Evolutionary conservation across 108 stramenopile genomes (phyloP).

Genomic region (Hondaea fermentalgiana): DNA sequence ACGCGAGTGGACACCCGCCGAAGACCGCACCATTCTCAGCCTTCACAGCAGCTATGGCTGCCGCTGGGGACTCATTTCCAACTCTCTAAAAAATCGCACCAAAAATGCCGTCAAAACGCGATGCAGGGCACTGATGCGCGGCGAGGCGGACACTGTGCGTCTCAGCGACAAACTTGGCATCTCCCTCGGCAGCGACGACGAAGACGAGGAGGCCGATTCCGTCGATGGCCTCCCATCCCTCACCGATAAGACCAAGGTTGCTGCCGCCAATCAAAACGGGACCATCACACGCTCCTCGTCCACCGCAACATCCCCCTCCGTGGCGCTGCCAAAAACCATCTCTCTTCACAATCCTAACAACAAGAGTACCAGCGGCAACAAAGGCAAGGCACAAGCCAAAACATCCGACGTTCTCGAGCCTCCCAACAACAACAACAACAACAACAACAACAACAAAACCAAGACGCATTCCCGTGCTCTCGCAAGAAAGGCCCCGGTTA

Average conservation of each 20-base stretch:
- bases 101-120: constrained; percentile 14
- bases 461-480: too few species aligned
- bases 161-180: constrained; percentile 43
- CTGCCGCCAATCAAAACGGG: neutral
- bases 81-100: neutral
- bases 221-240: neutral
- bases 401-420: too few species aligned
- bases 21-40: neutral
- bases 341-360: too few species aligned
- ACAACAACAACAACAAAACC: too few species aligned
- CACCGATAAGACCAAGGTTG: neutral
- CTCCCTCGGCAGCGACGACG: constrained; percentile 52
- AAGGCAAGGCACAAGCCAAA: too few species aligned
- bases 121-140: neutral
- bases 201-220: constrained; percentile 45
- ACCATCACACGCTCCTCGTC: neutral
- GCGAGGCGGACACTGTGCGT: constrained; percentile 35
- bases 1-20: constrained; percentile 11
- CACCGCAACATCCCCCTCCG: neutral
- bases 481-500: too few species aligned
- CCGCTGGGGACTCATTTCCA: neutral
- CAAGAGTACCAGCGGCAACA: too few species aligned
- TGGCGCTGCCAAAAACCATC: too few species aligned
- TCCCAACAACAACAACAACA: too few species aligned
- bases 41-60: neutral